Base-by-base conservation (phyloP, 2,329 filamentous ascomycete genomes). In the Aureobasidium subglaciale region DNA sequence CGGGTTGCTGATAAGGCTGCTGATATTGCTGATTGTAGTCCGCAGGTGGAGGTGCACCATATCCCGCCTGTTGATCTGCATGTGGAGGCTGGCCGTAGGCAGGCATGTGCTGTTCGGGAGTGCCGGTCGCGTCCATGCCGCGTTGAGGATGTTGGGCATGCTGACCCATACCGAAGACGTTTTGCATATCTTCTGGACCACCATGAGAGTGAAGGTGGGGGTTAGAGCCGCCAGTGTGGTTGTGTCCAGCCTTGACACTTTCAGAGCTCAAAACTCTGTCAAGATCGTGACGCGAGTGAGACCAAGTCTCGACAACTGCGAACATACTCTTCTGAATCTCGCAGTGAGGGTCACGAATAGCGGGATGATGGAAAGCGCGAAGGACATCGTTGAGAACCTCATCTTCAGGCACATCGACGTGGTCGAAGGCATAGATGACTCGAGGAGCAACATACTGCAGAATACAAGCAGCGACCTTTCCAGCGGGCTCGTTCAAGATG, bases 301-400 rank as follows among this genome's bases (percentile, higher is more conserved):
- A 85, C 92, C 92, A 99, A 58, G 81, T 78, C 64, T 87, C 81
- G 2, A 99, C 90, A 0, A 87, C 89, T 55, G 84, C 79, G 73
- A 88, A 97, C 93, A 99, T 99, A 52, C 85, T 84, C 41, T 82
- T 80, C 61, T 97, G 93, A 25, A 93, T 84, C 67, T 95, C 88
- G 56, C 88, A 75, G 56, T 78, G 76, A 55, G 87, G 84, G 63
- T 93, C 81, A 22, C 92, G 85, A 27, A 90, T 76, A 6, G 87
- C 87, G 1, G 93, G 93, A 67, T 99, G 93, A 69, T 99, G 93
- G 74, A 97, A 95, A 10, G 89, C 84, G 22, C 82, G 82, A 43
- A 90, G 74, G 37, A 95, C 83, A 62, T 97, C 92, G 60, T 88
- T 78, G 59, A 91, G 77, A 0, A 97, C 86, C 70, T 95, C 87